Conservation (phyloP, 257 asterid species). For the Plantago ovata region DNA sequence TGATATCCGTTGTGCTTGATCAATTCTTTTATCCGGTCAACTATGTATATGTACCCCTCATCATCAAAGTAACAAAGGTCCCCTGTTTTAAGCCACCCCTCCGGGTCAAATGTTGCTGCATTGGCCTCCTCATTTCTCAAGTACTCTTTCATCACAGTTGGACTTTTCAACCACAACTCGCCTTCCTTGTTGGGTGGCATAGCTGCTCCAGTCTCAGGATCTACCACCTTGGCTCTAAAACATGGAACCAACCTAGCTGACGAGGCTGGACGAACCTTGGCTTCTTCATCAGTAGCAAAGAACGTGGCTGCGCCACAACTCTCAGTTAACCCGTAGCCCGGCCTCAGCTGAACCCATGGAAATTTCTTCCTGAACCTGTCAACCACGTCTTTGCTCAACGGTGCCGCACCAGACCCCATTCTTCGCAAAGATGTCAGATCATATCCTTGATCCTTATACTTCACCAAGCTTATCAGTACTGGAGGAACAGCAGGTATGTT, state of each 20-base stretch:
- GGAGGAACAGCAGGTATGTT: constrained; percentile 87
- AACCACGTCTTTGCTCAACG: constrained; percentile 59
- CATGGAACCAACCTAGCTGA: constrained; percentile 52
- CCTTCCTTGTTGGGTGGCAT: constrained; percentile 56
- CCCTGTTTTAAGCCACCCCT: constrained; percentile 76
- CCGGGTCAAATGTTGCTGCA: constrained; percentile 50
- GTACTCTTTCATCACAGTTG: constrained; percentile 74
- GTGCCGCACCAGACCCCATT: constrained; percentile 80
- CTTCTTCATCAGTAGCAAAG: constrained; percentile 45
- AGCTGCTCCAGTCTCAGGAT: constrained; percentile 42
- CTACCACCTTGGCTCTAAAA: constrained; percentile 67
- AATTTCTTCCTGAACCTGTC: constrained; percentile 54
- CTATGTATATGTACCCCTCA: constrained; percentile 63
- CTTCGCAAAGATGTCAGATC: constrained; percentile 59
- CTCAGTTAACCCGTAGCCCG: constrained; percentile 78
- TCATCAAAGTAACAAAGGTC: constrained; percentile 72
- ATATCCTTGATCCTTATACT: constrained; percentile 35
- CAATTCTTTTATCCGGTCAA: constrained; percentile 71
- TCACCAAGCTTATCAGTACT: constrained; percentile 61
- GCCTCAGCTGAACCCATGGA: constrained; percentile 73
- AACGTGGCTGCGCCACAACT: constrained; percentile 68
- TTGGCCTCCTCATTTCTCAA: constrained; percentile 60
- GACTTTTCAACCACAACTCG: constrained; percentile 68
- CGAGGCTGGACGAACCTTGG: constrained; percentile 60
- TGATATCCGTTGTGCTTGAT: constrained; percentile 83